Evolutionary conservation across 225 moss, liverwort and hornwort species (phyloP), one percentile per base, ranked within the genome.

Genomic region (Rhytidiadelphus loreus): DNA sequence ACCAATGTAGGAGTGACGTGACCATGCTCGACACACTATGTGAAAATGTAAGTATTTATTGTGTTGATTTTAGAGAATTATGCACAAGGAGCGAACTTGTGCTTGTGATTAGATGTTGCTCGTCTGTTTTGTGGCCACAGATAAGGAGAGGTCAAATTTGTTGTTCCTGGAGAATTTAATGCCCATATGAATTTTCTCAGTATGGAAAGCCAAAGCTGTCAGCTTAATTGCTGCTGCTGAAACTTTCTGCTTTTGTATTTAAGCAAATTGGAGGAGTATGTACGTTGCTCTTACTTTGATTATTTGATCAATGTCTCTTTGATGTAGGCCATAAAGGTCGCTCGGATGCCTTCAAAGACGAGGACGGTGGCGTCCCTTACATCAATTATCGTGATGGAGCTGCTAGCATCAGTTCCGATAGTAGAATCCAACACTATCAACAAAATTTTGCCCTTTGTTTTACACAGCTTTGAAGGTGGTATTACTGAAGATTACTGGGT

Each of bases 401-500:
- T 95, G 86, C 90, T 99, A 88, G 95, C 94, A 73, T 93, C 96
- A 86, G 95, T 96, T 72, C 92, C 95, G 37, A 82, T 79, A 68
- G 95, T 99, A 66, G 93, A 96, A 82, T 95, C 97, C 24, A 96
- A 88, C 64, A 94, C 93, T 44, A 91, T 97, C 30, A 99, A 95
- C 90, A 93, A 92, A 92, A 95, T 99, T 30, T 90, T 97, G 86
- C 99, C 96, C 35, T 96, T 96, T 72, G 41, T 99, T 84, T 86
- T 96, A 79, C 92, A 92, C 64, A 95, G 99, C 83, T 94, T 97
- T 87, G 94, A 93, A 85, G 95, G 88, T 85, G 94, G 94, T 11
- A 86, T 95, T 63, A 89, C 95, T 48, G 97, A 99, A 89, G 99
- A 99, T 83, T 99, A 95, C 82, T 94, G 94, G 91, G 98, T 96